Conservation (phyloP, 495 filamentous ascomycete species). For the Aspergillus biplanus region DNA sequence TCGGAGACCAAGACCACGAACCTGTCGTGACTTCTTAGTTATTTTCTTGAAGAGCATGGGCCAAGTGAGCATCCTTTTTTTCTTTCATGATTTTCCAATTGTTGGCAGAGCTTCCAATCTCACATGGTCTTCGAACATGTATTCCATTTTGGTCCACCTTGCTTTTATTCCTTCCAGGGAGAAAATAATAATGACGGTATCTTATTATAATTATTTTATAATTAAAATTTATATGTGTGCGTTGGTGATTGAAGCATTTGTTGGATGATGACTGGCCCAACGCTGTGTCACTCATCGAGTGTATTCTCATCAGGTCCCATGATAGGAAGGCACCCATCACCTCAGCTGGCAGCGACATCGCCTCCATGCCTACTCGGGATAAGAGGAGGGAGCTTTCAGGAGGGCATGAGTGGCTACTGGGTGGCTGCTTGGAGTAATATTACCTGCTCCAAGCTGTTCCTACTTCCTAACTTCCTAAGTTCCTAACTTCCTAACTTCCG, state of each 20-base stretch:
- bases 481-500: too few relatives aligned
- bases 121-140: too few relatives aligned
- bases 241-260: neutral
- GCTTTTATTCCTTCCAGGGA: too few relatives aligned
- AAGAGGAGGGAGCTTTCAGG: neutral
- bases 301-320: neutral
- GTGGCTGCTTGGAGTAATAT: neutral
- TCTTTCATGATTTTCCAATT: too few relatives aligned
- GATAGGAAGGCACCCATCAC: neutral
- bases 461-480: too few relatives aligned
- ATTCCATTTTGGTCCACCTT: too few relatives aligned
- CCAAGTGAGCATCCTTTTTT: too few relatives aligned
- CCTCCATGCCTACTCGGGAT: neutral
- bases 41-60: too few relatives aligned
- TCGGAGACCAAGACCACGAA: too few relatives aligned
- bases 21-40: too few relatives aligned
- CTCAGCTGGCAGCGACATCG: neutral
- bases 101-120: too few relatives aligned
- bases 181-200: too few relatives aligned
- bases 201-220: neutral
- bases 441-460: neutral
- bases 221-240: neutral
- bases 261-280: neutral
- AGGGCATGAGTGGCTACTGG: neutral
- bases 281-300: neutral